phyloP scores from a whole-genome alignment of 73 alveolate genomes.

The Paramecium bursaria region DNA sequence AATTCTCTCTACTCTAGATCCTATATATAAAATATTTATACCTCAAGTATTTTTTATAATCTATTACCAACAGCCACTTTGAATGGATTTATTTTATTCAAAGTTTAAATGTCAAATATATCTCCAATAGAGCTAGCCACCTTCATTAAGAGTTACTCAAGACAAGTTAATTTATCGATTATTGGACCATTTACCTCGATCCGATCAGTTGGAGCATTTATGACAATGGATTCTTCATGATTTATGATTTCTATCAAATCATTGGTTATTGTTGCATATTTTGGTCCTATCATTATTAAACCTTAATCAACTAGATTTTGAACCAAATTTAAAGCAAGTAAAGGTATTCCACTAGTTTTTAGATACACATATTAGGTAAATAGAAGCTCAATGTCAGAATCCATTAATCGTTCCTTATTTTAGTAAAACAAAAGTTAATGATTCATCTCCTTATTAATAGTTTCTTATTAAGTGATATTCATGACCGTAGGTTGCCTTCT shows the following conservation, averaged over 20 bases:
- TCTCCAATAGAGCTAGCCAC: conserved; percentile 65
- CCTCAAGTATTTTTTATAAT: conserved; percentile 34
- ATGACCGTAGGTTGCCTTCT: neutral
- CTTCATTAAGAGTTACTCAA: conserved; percentile 53
- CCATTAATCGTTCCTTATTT: conserved; percentile 23
- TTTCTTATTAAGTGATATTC: conserved; percentile 16
- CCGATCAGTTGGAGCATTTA: conserved; percentile 61
- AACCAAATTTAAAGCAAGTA: conserved; percentile 12
- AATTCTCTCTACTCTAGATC: conserved; percentile 44
- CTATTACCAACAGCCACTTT: conserved; percentile 32
- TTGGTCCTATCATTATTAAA: conserved; percentile 40
- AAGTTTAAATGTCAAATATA: conserved; percentile 64
- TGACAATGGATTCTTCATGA: conserved; percentile 42
- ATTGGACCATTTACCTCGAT: conserved; percentile 65
- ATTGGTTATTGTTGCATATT: conserved; percentile 49
- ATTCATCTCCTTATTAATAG: conserved; percentile 30
- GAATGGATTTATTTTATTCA: conserved; percentile 62
- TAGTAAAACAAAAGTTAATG: conserved; percentile 52
- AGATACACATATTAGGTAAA: conserved; percentile 11
- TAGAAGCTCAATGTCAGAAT: conserved; percentile 13
- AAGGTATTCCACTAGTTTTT: conserved; percentile 33
- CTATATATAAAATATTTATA: too few species aligned
- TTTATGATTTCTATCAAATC: conserved; percentile 33
- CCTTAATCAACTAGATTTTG: conserved; percentile 15
- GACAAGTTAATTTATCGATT: conserved; percentile 56